Evolutionary conservation across 345 rosid genomes (phyloP), one percentile per base, ranked within the genome.

Genomic region (Angophora floribunda): DNA sequence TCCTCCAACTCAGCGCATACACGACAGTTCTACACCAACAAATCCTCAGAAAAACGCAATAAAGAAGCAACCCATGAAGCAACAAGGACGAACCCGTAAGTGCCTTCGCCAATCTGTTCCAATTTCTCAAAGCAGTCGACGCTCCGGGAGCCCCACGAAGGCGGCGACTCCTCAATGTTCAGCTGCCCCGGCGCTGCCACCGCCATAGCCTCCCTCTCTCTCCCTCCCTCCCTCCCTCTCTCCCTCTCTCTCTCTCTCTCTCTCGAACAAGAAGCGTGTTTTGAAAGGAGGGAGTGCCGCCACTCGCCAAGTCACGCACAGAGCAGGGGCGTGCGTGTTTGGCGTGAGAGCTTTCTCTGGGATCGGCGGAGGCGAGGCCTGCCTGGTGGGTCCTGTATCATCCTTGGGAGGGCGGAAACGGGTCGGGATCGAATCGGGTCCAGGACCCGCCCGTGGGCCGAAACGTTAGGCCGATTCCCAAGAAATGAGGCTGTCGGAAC

Each of bases 101-200:
- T 94, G 50, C 95, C 95, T 89, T 94, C 95, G 51, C 95, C 95
- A 87, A 94, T 92, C 91, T 94, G 95, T 55, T 94, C 95, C 79
- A 94, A 90, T 88, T 93, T 93, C 87, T 94, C 95, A 61, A 94
- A 94, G 89, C 94, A 92, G 87, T 94, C 94, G 51, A 94, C 95
- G 86, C 94, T 93, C 88, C 95, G 89, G n/a, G 95, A 94, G 13
- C 95, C 95, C 94, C 94, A 93, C 10, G 92, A 67, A 12, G 82
- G 82, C 52, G 95, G 93, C 11, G 91, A 90, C 90, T 93, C 95
- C 75, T 88, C 89, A 50, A 94, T 51, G 63, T 94, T 94, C 61
- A 94, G 94, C 90, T 92, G 95, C 53, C 93, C 93, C 16, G 93
- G 90, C 65, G 93, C 92, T 44, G 94, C 93, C 61, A 92, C 89